Evolutionary conservation across 257 asterid species (phyloP).

Genomic region (Schizonepeta tenuifolia): DNA sequence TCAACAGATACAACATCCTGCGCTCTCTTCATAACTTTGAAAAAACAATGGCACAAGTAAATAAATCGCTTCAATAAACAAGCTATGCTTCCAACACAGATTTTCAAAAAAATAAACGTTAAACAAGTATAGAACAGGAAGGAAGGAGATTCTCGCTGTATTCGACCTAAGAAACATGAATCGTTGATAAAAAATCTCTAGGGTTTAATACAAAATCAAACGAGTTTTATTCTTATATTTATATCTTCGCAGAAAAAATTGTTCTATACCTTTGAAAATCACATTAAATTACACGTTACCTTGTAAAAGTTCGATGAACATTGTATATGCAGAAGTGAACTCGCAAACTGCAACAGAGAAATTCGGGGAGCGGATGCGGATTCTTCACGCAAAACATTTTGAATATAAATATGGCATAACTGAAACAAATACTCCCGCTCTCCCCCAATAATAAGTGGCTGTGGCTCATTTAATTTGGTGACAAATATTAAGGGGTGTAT

Average conservation of each 20-base stretch:
- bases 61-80: neutral
- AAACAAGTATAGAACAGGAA: neutral
- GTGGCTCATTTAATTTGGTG: too few species aligned
- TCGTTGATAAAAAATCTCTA: neutral
- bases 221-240: too few species aligned
- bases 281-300: neutral
- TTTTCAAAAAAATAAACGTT: too few species aligned
- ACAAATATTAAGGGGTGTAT: too few species aligned
- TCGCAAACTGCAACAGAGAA: too few species aligned
- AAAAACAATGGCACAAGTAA: slow-evolving; percentile 6
- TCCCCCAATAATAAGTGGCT: too few species aligned
- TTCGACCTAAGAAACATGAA: too few species aligned
- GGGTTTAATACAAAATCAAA: slow-evolving; percentile 15
- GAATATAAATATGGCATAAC: too few species aligned
- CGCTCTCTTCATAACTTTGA: slow-evolving; percentile 66
- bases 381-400: too few species aligned
- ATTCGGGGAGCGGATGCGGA: too few species aligned
- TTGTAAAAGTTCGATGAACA: neutral
- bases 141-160: neutral
- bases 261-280: neutral
- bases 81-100: neutral
- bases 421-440: too few species aligned
- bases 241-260: neutral
- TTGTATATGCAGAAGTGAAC: too few species aligned
- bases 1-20: slow-evolving; percentile 51